These are phyloP conservation scores for Penstemon barbatus DNA, from an alignment of 257 asterid species.

Conservation along the genomic window DNA sequence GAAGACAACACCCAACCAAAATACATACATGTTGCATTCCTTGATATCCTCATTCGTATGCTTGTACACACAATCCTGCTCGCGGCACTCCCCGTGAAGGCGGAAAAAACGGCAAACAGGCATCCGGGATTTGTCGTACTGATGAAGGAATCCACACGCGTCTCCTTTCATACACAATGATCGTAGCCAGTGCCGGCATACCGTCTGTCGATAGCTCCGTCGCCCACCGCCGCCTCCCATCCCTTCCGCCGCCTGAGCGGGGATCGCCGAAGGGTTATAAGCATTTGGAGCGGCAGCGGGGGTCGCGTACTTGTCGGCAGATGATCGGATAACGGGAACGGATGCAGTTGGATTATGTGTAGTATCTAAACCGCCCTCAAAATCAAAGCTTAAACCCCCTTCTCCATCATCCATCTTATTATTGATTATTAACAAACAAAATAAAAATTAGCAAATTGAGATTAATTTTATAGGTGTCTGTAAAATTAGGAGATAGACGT, in stretches of 20 bases:
- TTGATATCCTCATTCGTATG: slow-evolving; percentile 93
- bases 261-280: slow-evolving; percentile 30
- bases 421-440: too few relatives aligned
- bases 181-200: slow-evolving; percentile 89
- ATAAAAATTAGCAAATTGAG: too few relatives aligned
- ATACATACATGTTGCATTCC: slow-evolving; percentile 84
- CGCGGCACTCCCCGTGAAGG: slow-evolving; percentile 84
- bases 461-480: too few relatives aligned
- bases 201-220: slow-evolving; percentile 88
- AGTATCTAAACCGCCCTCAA: slow-evolving; percentile 81
- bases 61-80: slow-evolving; percentile 93
- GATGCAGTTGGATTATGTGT: slow-evolving; percentile 74
- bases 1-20: not conserved
- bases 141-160: slow-evolving; percentile 89
- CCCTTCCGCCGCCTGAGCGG: slow-evolving; percentile 40
- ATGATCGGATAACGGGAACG: slow-evolving; percentile 58
- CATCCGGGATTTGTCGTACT: slow-evolving; percentile 87
- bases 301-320: slow-evolving; percentile 38
- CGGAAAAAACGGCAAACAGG: slow-evolving; percentile 84
- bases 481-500: too few relatives aligned
- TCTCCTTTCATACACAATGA: slow-evolving; percentile 91
- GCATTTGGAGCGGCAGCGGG: slow-evolving; percentile 32
- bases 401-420: slow-evolving; percentile 82
- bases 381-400: slow-evolving; percentile 87
- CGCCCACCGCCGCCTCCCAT: slow-evolving; percentile 40